phyloP scores from a whole-genome alignment of 768 basidiomycete genomes.

The Boletus subparvulus region DNA sequence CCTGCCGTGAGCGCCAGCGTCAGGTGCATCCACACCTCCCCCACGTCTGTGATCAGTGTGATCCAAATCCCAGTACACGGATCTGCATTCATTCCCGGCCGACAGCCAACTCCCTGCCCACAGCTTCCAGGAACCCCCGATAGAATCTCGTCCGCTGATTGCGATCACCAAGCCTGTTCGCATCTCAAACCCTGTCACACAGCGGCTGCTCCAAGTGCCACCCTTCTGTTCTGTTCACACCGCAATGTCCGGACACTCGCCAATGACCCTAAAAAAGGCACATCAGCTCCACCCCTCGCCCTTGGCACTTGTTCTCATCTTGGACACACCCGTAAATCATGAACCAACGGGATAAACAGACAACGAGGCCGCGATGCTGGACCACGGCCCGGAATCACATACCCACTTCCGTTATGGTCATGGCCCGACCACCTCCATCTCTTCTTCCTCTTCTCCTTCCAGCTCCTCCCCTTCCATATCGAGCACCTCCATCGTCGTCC shows the following conservation, averaged over 20 bases:
- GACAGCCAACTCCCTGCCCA: conserved; percentile 14
- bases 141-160: conserved; percentile 24
- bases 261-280: conserved; percentile 34
- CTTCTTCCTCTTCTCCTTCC: conserved; percentile 40
- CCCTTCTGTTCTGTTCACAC: conserved; percentile 39
- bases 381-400: conserved; percentile 18
- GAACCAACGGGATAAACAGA: conserved; percentile 15
- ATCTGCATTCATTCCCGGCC: conserved; percentile 38
- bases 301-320: conserved; percentile 3
- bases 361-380: conserved; percentile 30
- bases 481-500: conserved; percentile 65
- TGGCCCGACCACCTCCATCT: conserved; percentile 26
- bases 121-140: conserved; percentile 34
- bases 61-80: conserved; percentile 9
- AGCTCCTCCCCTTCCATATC: conserved; percentile 69
- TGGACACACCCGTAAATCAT: conserved; percentile 28
- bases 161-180: conserved; percentile 18
- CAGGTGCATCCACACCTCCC: not conserved
- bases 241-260: conserved; percentile 40
- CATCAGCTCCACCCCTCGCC: conserved; percentile 30
- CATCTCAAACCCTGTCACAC: conserved; percentile 22
- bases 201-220: conserved; percentile 7
- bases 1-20: not conserved
- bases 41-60: conserved; percentile 8
- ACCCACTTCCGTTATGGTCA: conserved; percentile 17